Conservation (phyloP, 257 asterid species). For the Nicotiana tomentosiformis region DNA sequence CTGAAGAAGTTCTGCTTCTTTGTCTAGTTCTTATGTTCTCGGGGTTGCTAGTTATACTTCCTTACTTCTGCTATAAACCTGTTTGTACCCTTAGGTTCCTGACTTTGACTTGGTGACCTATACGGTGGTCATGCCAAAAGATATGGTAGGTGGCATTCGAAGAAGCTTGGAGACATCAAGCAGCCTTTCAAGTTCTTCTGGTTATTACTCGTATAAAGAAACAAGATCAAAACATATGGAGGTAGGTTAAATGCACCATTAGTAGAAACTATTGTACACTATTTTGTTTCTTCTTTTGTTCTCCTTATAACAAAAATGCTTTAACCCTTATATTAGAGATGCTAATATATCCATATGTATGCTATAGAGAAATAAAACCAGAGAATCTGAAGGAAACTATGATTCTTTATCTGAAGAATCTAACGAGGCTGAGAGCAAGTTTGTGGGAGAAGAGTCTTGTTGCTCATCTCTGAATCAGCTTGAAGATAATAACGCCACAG, state of each 20-base stretch:
- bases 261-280: neutral
- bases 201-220: conserved; percentile 38
- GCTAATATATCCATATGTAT: conserved; percentile 10
- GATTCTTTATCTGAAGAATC: conserved; percentile 67
- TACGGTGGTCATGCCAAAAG: conserved; percentile 72
- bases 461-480: conserved; percentile 27
- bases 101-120: conserved; percentile 62
- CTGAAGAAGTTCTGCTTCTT: conserved; percentile 2
- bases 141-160: conserved; percentile 66
- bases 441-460: conserved; percentile 45
- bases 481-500: conserved; percentile 27
- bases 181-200: conserved; percentile 60
- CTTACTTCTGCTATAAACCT: conserved; percentile 1
- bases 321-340: neutral
- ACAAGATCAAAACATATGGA: conserved; percentile 31
- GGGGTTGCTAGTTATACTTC: neutral
- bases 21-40: neutral
- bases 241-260: conserved; percentile 29
- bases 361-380: conserved; percentile 31
- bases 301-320: neutral
- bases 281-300: neutral
- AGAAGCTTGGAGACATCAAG: conserved; percentile 76
- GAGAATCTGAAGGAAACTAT: conserved; percentile 27
- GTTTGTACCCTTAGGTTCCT: conserved; percentile 46
- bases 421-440: conserved; percentile 86